A percentile compares a stretch with the other conserved stretches of the same genome.
Evolutionary conservation across 2,329 filamentous ascomycete species (phyloP).

Genomic region (Endoconidiophora laricicola): DNA sequence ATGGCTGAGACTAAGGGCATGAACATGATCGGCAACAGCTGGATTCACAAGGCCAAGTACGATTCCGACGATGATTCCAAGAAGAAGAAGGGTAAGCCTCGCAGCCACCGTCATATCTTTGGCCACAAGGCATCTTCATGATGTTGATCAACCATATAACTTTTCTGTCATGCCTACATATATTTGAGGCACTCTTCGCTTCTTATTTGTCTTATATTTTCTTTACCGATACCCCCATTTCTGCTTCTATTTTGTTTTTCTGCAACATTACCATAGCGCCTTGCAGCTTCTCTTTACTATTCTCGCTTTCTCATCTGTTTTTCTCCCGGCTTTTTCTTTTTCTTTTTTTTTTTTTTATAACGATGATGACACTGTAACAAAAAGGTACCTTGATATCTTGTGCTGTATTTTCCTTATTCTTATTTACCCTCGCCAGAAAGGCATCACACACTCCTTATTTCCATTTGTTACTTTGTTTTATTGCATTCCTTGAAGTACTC

Average conservation of each 20-base stretch:
- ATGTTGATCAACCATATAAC: neutral
- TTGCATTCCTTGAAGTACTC: neutral
- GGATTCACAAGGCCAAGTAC: slow-evolving; percentile 97
- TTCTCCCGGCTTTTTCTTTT: neutral
- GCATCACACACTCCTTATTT: neutral
- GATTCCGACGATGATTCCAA: slow-evolving; percentile 46
- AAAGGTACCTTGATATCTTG: neutral
- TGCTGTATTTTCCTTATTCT: neutral
- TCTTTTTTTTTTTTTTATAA: slow-evolving; percentile 2
- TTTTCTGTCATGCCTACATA: neutral
- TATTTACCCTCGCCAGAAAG: neutral
- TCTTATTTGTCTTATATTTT: slow-evolving; percentile 6
- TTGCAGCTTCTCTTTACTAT: slow-evolving; percentile 2
- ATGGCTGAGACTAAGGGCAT: slow-evolving; percentile 84
- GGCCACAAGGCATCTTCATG: slow-evolving; percentile 25
- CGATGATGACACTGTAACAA: neutral
- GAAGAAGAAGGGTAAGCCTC: slow-evolving; percentile 59
- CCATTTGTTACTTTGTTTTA: neutral
- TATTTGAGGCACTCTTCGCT: neutral
- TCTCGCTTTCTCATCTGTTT: neutral
- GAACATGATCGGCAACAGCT: slow-evolving; percentile 96
- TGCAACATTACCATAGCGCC: neutral
- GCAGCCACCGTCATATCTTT: slow-evolving; percentile 53
- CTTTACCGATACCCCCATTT: neutral
- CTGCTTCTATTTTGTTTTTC: neutral